Base-by-base conservation (phyloP, 2,329 filamentous ascomycete species). In the Remersonia thermophila region DNA sequence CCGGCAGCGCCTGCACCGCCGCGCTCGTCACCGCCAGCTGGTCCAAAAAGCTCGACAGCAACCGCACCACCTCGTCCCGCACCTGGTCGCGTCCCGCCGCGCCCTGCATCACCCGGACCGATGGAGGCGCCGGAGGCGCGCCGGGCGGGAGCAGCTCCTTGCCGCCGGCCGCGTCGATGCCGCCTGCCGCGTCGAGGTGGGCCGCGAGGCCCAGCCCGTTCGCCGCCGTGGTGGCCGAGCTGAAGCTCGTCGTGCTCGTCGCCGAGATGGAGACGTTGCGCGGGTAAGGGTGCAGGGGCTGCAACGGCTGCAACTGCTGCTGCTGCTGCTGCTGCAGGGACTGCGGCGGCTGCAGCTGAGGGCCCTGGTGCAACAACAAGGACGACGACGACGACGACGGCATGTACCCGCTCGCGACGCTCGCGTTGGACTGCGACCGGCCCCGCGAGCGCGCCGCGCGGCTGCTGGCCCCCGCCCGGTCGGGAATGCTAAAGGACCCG, bases 21-120 rank as follows among this genome's bases (percentile, higher is more conserved):
- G 44, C 47, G 16, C 51, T 54, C 13, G 54, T 50, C 32, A 54
- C 53, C 27, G 49, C 50, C 8, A 58, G 45, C 38, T 58, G 55
- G 36, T 55, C 51, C 33, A 51, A 46, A 41, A 59, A 57, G 27
- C 53, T 54, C 26, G 47, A 48, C 35, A 58, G 41, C 42, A 58
- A 39, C 9, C 55, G 45, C 47, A 54, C 45, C 20, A 57, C 50
- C 42, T 57, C 55, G 7, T 52, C 52, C 17, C 50, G 47, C 36
- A 55, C 48, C 36, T 56, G 50, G 18, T 55, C 49, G 10, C 53
- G 47, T 15, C 47, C 50, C 8, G 51, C 51, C 30, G 51, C 37
- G 4, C 56, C 56, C 42, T 54, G 51, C 60, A 76, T 66, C 28
- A 72, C 68, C 35, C 62, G 60, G 2, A 61, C 53, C 2, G 66